Conservation (phyloP, 2,329 filamentous ascomycete species). For the Hawksworthiomyces lignivorus region DNA sequence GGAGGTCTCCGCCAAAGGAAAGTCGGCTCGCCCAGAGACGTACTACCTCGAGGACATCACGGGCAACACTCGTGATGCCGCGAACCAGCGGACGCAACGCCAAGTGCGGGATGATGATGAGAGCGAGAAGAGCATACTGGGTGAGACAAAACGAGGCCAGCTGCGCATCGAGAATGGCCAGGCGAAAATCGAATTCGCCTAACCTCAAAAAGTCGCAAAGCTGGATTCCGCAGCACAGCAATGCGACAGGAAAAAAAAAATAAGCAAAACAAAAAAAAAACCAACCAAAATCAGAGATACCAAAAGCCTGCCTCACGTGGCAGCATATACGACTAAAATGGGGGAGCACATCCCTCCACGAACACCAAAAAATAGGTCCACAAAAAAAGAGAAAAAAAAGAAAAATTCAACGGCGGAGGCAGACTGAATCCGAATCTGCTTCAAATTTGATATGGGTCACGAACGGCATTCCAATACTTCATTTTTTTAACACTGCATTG, state of each 20-base stretch:
- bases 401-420: no score
- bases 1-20: conserved; percentile 17
- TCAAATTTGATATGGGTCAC: neutral
- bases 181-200: conserved; percentile 1
- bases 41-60: conserved; percentile 7
- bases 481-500: no score
- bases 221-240: no score
- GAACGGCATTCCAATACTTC: neutral
- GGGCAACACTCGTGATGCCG: neutral
- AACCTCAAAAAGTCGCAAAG: neutral
- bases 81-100: neutral
- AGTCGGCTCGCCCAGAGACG: neutral
- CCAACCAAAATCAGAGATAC: no score
- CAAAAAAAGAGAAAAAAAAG: no score
- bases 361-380: no score
- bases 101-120: conserved; percentile 5
- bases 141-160: conserved; percentile 1
- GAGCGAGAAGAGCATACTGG: conserved; percentile 14
- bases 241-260: no score
- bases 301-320: no score
- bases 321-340: no score
- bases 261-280: no score
- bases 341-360: no score
- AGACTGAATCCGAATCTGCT: no score
- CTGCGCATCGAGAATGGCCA: conserved; percentile 2